These are phyloP conservation scores for Debaryomycetaceae sp. DNA, from an alignment of 1,139 yeast species.

Conservation along the genomic window DNA sequence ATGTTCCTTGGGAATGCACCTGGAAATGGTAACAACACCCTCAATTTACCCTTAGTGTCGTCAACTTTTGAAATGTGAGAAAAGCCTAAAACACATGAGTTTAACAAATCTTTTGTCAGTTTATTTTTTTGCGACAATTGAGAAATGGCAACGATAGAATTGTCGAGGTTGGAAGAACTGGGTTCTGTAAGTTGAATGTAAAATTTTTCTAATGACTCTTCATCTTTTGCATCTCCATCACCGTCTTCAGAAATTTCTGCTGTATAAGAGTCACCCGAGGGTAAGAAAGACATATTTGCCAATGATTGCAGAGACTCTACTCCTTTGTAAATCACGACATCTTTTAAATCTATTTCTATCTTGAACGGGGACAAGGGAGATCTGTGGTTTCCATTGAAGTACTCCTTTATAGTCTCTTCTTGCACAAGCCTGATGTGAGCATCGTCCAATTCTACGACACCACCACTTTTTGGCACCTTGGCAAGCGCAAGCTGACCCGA, in stretches of 20 bases:
- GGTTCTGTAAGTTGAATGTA: constrained; percentile 41
- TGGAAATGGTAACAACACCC: constrained; percentile 81
- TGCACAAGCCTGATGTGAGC: constrained; percentile 66
- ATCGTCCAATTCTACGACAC: constrained; percentile 72
- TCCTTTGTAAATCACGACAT: constrained; percentile 36
- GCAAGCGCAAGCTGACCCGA: constrained; percentile 41
- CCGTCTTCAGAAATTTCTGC: constrained; percentile 21
- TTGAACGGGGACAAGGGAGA: constrained; percentile 72
- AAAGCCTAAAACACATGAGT: constrained; percentile 65
- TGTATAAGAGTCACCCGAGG: constrained; percentile 45
- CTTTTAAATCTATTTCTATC: constrained; percentile 39
- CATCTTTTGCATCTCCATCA: constrained; percentile 22
- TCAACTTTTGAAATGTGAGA: constrained; percentile 50
- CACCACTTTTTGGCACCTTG: constrained; percentile 69
- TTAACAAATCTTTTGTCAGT: constrained; percentile 46
- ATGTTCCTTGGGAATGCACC: constrained; percentile 66
- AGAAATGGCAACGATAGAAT: constrained; percentile 70
- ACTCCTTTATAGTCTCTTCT: constrained; percentile 75
- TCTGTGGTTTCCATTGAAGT: constrained; percentile 76
- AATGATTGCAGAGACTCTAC: constrained; percentile 36
- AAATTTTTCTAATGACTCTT: constrained; percentile 31
- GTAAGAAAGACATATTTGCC: constrained; percentile 39
- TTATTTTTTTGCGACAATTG: constrained; percentile 56
- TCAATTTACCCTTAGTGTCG: constrained; percentile 68
- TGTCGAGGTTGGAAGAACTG: constrained; percentile 57